Conservation (phyloP, 2,329 filamentous ascomycete genomes). For the Nemania diffusa region DNA sequence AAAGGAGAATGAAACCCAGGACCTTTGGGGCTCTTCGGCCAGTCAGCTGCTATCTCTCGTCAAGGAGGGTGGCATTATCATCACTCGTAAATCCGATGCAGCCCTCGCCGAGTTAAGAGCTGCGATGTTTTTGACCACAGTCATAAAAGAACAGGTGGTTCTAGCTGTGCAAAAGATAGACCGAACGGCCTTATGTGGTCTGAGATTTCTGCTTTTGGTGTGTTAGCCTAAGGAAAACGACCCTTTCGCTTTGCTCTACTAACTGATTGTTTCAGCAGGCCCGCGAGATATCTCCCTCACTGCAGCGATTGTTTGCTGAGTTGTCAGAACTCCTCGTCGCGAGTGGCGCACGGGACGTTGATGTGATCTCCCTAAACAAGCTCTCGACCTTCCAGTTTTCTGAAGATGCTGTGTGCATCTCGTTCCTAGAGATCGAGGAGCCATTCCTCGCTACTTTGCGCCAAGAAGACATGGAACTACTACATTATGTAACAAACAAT, state of each 20-base stretch:
- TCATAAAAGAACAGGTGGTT: background rate
- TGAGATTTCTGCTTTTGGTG: background rate
- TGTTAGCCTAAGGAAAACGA: background rate
- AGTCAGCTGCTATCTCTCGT: background rate
- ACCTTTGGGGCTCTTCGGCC: background rate
- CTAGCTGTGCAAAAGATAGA: background rate
- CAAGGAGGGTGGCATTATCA: background rate
- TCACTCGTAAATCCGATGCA: conserved; percentile 1
- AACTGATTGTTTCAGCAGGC: background rate
- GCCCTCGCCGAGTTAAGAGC: background rate
- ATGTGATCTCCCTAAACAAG: background rate
- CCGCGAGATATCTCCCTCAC: background rate
- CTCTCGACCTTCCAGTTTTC: background rate
- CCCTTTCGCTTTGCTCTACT: background rate
- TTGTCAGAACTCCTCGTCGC: background rate
- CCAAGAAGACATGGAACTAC: conserved; percentile 5
- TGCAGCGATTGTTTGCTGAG: background rate
- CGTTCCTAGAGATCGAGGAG: conserved; percentile 17
- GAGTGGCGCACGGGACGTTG: background rate
- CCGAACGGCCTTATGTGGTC: background rate
- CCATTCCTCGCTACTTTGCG: conserved; percentile 6
- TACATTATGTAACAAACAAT: background rate
- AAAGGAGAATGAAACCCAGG: background rate
- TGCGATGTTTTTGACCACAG: background rate
- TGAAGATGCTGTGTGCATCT: conserved; percentile 13